Evolutionary conservation across 1,139 yeast genomes (phyloP).

Genomic region (Debaryomyces coudertii): DNA sequence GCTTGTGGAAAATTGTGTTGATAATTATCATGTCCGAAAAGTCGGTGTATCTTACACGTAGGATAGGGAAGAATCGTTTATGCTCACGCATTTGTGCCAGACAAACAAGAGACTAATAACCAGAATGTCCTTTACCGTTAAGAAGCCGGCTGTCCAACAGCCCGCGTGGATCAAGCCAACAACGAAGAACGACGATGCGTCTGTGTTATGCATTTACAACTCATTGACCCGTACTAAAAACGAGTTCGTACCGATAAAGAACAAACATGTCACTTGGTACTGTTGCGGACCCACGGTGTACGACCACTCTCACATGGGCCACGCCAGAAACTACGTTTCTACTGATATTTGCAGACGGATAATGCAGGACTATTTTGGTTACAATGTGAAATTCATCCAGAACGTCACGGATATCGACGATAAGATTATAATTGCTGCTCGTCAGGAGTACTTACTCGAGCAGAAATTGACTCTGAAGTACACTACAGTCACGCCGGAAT

Average conservation of each 20-base stretch:
- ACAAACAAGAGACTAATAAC: slow-evolving; percentile 9
- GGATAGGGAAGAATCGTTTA: slow-evolving; percentile 7
- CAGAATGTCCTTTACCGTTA: slow-evolving; percentile 29
- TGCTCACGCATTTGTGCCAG: slow-evolving; percentile 11
- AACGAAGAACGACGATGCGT: slow-evolving; percentile 17
- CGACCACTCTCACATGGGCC: slow-evolving; percentile 98
- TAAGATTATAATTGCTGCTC: slow-evolving; percentile 90
- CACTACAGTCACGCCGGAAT: slow-evolving; percentile 35
- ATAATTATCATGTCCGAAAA: neutral
- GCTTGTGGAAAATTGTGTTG: neutral
- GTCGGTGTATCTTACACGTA: neutral
- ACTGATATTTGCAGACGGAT: slow-evolving; percentile 91
- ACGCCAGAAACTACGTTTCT: slow-evolving; percentile 94
- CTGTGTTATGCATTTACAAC: slow-evolving; percentile 57
- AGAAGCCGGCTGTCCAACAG: slow-evolving; percentile 36
- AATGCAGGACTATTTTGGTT: slow-evolving; percentile 87
- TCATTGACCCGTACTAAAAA: slow-evolving; percentile 82
- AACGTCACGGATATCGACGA: slow-evolving; percentile 98
- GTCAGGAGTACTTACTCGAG: slow-evolving; percentile 83
- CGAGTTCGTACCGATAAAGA: slow-evolving; percentile 66
- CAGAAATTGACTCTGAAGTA: slow-evolving; percentile 46
- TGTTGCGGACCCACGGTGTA: slow-evolving; percentile 99
- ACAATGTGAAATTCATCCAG: slow-evolving; percentile 83
- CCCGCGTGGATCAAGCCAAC: slow-evolving; percentile 45
- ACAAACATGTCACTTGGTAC: slow-evolving; percentile 84